These are phyloP conservation scores for Casuarina cunninghamiana DNA, from an alignment of 306 rosid species.

Conservation along the genomic window DNA sequence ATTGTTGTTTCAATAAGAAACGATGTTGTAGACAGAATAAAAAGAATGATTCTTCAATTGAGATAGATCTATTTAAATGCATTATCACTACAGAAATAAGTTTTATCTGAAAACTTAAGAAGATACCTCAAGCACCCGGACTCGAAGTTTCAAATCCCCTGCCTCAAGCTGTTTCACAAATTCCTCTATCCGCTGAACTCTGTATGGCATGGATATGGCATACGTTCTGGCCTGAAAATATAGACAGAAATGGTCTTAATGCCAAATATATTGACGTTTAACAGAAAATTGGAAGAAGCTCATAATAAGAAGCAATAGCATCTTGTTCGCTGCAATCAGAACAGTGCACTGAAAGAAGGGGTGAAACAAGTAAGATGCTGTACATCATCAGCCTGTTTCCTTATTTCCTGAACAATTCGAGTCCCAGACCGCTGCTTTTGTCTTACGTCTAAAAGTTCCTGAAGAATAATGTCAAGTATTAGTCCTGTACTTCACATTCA, in stretches of 20 bases:
- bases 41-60: neutral
- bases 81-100: neutral
- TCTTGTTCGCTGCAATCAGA: constrained; percentile 4
- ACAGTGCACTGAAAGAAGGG: constrained; percentile 19
- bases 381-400: constrained; percentile 92
- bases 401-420: constrained; percentile 70
- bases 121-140: constrained; percentile 88
- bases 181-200: constrained; percentile 91
- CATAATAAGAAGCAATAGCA: constrained; percentile 8
- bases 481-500: constrained; percentile 9
- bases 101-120: neutral
- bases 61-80: neutral
- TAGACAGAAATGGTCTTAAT: constrained; percentile 1
- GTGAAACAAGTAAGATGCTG: constrained; percentile 14
- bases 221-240: constrained; percentile 68
- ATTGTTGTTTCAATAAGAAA: constrained; percentile 3
- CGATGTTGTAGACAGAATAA: neutral
- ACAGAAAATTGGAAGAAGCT: neutral
- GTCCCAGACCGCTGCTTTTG: constrained; percentile 61
- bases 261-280: neutral
- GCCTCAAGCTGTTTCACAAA: constrained; percentile 81
- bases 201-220: constrained; percentile 93
- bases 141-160: constrained; percentile 91
- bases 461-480: constrained; percentile 24
- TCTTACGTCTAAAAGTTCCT: constrained; percentile 85